A percentile compares a stretch with the other conserved stretches of the same genome.
These are phyloP conservation scores for Neonectria hederae DNA, from an alignment of 2,329 filamentous ascomycete species.

Conservation along the genomic window DNA sequence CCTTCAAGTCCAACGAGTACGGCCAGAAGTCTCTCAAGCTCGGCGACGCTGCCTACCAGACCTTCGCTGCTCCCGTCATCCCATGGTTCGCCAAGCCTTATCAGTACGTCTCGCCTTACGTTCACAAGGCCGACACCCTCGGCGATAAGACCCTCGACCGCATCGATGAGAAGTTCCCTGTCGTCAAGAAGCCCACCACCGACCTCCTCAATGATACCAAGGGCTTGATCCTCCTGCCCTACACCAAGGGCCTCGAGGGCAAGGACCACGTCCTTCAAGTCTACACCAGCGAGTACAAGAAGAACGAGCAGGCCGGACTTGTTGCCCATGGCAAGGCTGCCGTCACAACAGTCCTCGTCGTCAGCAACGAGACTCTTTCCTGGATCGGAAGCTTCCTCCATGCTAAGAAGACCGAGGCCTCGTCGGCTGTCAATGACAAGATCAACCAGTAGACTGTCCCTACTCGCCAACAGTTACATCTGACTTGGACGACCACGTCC, in stretches of 20 bases:
- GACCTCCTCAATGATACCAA: conserved; percentile 74
- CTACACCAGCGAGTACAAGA: conserved; percentile 69
- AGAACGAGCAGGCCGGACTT: conserved; percentile 69
- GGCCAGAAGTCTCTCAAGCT: conserved; percentile 84
- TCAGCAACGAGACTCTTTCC: conserved; percentile 71
- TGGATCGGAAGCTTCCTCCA: conserved; percentile 69
- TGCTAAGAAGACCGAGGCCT: conserved; percentile 69
- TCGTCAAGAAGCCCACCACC: conserved; percentile 78
- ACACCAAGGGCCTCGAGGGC: conserved; percentile 68
- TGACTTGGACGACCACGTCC: conserved; percentile 26
- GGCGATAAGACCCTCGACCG: conserved; percentile 76
- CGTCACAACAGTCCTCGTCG: conserved; percentile 72
- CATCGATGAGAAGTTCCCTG: conserved; percentile 76
- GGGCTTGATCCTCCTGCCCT: conserved; percentile 68
- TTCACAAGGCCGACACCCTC: conserved; percentile 81
- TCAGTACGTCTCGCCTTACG: conserved; percentile 84
- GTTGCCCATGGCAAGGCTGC: conserved; percentile 76
- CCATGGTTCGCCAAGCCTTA: conserved; percentile 79
- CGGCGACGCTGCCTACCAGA: conserved; percentile 77
- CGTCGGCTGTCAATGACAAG: conserved; percentile 64
- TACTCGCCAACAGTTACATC: not conserved
- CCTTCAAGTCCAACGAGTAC: conserved; percentile 83
- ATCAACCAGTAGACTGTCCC: conserved; percentile 51
- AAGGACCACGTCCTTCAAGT: conserved; percentile 68
- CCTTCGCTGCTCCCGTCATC: conserved; percentile 79